phyloP scores from a whole-genome alignment of 1,139 yeast genomes.

The Candida frijolesensis region DNA sequence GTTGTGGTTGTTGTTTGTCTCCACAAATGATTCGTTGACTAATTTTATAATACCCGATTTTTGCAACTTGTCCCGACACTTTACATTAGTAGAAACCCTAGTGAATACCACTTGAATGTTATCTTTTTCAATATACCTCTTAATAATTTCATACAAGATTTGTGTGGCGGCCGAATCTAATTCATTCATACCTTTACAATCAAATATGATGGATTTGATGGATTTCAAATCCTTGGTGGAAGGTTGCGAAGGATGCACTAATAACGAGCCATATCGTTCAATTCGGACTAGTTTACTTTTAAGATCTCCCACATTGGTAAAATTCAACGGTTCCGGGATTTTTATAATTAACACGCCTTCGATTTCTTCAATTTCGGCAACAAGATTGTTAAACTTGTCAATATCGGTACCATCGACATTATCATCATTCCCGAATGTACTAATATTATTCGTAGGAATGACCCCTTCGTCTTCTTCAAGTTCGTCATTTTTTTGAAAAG shows the following conservation, averaged over 20 bases:
- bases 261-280: slow-evolving; percentile 82
- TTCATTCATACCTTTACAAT: slow-evolving; percentile 35
- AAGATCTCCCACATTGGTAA: slow-evolving; percentile 85
- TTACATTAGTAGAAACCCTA: slow-evolving; percentile 25
- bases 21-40: slow-evolving; percentile 21
- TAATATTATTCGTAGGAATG: background rate
- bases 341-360: slow-evolving; percentile 85
- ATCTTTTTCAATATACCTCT: slow-evolving; percentile 23
- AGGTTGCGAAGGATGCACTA: slow-evolving; percentile 67
- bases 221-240: slow-evolving; percentile 24
- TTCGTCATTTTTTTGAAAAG: slow-evolving; percentile 13
- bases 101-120: slow-evolving; percentile 28
- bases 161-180: slow-evolving; percentile 39
- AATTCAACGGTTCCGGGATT: slow-evolving; percentile 90
- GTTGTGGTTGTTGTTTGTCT: slow-evolving; percentile 11
- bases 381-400: slow-evolving; percentile 21
- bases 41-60: slow-evolving; percentile 27
- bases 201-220: slow-evolving; percentile 30
- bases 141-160: slow-evolving; percentile 29
- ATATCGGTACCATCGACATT: background rate
- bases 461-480: slow-evolving; percentile 6
- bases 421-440: background rate
- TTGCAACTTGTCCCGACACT: slow-evolving; percentile 23
- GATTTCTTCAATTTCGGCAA: slow-evolving; percentile 50
- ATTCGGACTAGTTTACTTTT: slow-evolving; percentile 72